These are phyloP conservation scores for Neofusicoccum ribis DNA, from an alignment of 2,329 filamentous ascomycete species.

Conservation along the genomic window DNA sequence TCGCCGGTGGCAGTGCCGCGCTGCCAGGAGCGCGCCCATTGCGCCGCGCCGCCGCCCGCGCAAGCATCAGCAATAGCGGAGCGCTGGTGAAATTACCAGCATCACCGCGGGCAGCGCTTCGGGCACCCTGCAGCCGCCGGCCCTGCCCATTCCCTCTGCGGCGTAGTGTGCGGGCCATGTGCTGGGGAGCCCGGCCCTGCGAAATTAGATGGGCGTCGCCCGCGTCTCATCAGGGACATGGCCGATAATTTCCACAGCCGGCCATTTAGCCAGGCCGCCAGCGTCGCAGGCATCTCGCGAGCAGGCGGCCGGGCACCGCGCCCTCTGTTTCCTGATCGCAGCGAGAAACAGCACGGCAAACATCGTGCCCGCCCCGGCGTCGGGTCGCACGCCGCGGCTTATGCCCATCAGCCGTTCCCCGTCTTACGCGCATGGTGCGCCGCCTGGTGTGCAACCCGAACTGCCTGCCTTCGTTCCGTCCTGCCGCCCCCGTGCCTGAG, in stretches of 20 bases:
- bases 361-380: background rate
- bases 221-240: conserved; percentile 19
- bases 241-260: conserved; percentile 3
- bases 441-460: conserved; percentile 7
- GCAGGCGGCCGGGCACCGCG: background rate
- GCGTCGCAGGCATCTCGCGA: conserved; percentile 5
- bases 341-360: background rate
- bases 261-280: conserved; percentile 16
- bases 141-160: background rate
- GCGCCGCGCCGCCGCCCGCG: conserved; percentile 6
- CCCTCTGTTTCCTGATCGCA: background rate
- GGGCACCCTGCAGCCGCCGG: conserved; percentile 10
- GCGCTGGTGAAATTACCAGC: conserved; percentile 8
- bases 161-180: conserved; percentile 12
- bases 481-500: conserved; percentile 8
- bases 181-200: conserved; percentile 3
- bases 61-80: conserved; percentile 10
- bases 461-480: conserved; percentile 4
- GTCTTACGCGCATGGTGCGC: conserved; percentile 14
- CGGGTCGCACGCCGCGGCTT: background rate
- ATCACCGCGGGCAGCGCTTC: conserved; percentile 12
- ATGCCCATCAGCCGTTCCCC: conserved; percentile 14
- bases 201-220: conserved; percentile 16
- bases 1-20: conserved; percentile 15
- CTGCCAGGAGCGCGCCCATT: conserved; percentile 4